Evolutionary conservation across 257 asterid genomes (phyloP), one percentile per base, ranked within the genome.

Genomic region (Misopates orontium): DNA sequence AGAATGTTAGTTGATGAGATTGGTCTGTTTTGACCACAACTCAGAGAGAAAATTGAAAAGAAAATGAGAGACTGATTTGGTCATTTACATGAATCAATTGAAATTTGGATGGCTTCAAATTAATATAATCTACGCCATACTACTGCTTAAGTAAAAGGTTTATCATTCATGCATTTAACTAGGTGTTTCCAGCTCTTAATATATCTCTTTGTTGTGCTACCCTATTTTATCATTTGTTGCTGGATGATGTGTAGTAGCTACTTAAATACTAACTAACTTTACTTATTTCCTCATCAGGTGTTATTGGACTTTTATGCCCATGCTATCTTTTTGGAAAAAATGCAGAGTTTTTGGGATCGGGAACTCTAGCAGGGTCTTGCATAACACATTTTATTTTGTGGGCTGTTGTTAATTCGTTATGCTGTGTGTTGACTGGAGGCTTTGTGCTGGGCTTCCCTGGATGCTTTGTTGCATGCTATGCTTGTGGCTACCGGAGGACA

Each of bases 271-370:
- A 9, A 60, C 67, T 76, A 9, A 60, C 67, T 76, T 23, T 25
- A 36, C 55, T 47, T 14, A 70, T 75, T 61, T 71, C 48, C 31
- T 71, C 22, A 56, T 24, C 86, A 91, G 98, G 98, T 75, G 82
- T 79, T 67, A 75, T 85, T 65, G 98, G 98, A 28, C 79, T 87
- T 24, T 2, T 83, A 60, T 91, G 95, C 81, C 96, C 98, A 9
- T 89, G 98, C 92, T 91, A 79, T 80, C 84, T 91, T 62, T 89
- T 87, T 45, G 96, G 85, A 28, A 89, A 83, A 77, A 91, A 91
- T 75, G 96, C 95, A 0, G 86, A 87, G 81, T 40, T 69, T 21
- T 66, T 83, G 71, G 83, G 85, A 42, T 78, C 88, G 39, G 82
- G 78, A 66, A 80, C 85, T 57, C 45, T 77, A 47, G 50, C 69